Base-by-base conservation (phyloP, 2,329 filamentous ascomycete species). In the Scedosporium minutisporum region DNA sequence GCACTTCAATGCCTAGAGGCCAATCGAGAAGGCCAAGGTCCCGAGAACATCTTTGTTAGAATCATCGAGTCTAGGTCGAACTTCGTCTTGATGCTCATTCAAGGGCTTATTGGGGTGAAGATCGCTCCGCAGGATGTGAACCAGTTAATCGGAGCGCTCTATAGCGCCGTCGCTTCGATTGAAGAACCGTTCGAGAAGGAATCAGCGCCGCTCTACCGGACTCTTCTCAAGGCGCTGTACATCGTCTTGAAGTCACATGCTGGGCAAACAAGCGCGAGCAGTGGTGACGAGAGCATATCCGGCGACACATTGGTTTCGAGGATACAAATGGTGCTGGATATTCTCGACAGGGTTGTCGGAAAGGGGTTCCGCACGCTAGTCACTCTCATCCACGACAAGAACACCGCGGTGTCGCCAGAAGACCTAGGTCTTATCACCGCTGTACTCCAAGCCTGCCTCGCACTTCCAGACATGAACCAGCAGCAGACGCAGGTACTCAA, bases 361-460 rank as follows among this genome's bases (percentile, higher is more conserved):
- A 86, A 86, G 67, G 93, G 91, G 1, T 93, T 99, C 78, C 87
- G 89, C 48, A 86, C 88, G 23, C 80, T 97, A 23, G 91, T 92
- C 41, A 86, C 86, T 14, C 85, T 92, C 61, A 84, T 97, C 14
- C 95, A 99, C 71, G 88, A 95, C 41, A 80, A 87, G 33, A 82
- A 88, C 3, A 33, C 42, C 16, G 69, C 74, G 18, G 84, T 87
- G 60, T 81, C 82, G 1, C 90, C 92, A 0, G 88, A 89, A 63
- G 95, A 99, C 71, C 86, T 99, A 66, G 88, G 88, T 3, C 85
- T 97, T 51, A 76, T 99, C 55, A 96, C 91, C 10, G 93, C 91
- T 3, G 88, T 97, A 55, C 77, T 97, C 44, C 93, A 97, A 74
- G 90, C 89, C 38, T 89, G 90, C 67, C 80, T 97, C 16, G 86